Evolutionary conservation across 1,139 yeast species (phyloP).

Genomic region (Hemisphaericaspora subhashii): DNA sequence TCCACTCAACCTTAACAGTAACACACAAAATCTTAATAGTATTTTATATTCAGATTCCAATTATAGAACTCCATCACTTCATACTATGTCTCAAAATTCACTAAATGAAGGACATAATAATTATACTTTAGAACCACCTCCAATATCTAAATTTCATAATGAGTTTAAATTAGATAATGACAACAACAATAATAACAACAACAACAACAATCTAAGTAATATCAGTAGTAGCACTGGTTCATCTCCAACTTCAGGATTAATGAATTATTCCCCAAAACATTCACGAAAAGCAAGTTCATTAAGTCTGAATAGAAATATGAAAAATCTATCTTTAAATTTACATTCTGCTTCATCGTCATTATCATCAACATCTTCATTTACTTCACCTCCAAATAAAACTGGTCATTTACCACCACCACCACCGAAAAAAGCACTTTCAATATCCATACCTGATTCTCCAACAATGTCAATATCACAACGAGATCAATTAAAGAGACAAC

Average conservation of each 20-base stretch:
- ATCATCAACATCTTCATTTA: slow-evolving; percentile 5
- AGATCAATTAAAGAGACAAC: slow-evolving; percentile 6
- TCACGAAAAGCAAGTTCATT: slow-evolving; percentile 31
- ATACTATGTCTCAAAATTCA: slow-evolving; percentile 1
- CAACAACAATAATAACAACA: not conserved
- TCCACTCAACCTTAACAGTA: too few relatives aligned
- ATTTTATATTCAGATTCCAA: not conserved
- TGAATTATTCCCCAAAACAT: slow-evolving; percentile 41
- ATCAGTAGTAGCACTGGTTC: not conserved
- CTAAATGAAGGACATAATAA: not conserved
- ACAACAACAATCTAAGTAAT: not conserved
- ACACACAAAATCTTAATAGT: not conserved
- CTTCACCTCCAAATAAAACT: slow-evolving; percentile 3
- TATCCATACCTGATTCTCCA: slow-evolving; percentile 17
- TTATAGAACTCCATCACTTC: not conserved
- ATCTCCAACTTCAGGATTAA: slow-evolving; percentile 7
- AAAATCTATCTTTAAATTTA: slow-evolving; percentile 36
- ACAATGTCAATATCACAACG: slow-evolving; percentile 7
- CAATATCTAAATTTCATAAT: not conserved
- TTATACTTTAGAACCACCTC: slow-evolving; percentile 1
- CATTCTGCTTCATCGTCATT: slow-evolving; percentile 12
- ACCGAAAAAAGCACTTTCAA: slow-evolving; percentile 8
- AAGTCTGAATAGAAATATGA: slow-evolving; percentile 30
- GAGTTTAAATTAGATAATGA: not conserved
- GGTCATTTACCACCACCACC: not conserved